Base-by-base conservation (phyloP, 176 grass and related monocot genomes). In the Carex myosuroides region DNA sequence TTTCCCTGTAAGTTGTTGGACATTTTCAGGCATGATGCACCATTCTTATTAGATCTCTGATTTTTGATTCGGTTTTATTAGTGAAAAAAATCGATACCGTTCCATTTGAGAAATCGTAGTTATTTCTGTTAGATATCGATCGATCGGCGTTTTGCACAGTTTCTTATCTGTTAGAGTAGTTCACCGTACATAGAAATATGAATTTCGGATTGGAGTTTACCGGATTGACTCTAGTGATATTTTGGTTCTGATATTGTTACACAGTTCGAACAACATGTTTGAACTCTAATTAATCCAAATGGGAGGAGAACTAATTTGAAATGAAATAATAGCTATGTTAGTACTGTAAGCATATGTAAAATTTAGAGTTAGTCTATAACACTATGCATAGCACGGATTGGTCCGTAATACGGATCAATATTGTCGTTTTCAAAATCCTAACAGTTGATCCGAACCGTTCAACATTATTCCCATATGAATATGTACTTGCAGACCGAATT, bases 1-100 rank as follows among this genome's bases (percentile, higher is more conserved):
- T 95, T 98, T 84, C 92, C 92, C 84, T 98, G 92, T 98, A 90
- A 98, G 85, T 69, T 21, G 42, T 7, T 22, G 3, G 21, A 64
- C 42, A 14, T 60, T 46, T 87, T 65, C 29, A 17, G 18, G 57
- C 57, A 17, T 63, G 53, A 12, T 3, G n/a, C 13, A 37, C 0
- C 5, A 42, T 63, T 58, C 30, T 60, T 22, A 5, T 1, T 10
- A 57, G 57, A 70, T 86, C 65, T 65, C 53, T 14, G 6, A 33
- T 17, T 84, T 61, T 62, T 1, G 22, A 63, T 77, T 57, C 48
- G 18, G 3, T 44, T 37, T 85, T 62, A 22, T 44, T 46, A 46
- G 11, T 58, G 5, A 74, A 72, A 56, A 9, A 10, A 42, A 54
- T 42, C 32, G 21, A 66, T 66, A 9, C 79, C 6, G 32, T 65